Evolutionary conservation across 306 rosid genomes (phyloP).

Genomic region (Gleditsia sinensis): DNA sequence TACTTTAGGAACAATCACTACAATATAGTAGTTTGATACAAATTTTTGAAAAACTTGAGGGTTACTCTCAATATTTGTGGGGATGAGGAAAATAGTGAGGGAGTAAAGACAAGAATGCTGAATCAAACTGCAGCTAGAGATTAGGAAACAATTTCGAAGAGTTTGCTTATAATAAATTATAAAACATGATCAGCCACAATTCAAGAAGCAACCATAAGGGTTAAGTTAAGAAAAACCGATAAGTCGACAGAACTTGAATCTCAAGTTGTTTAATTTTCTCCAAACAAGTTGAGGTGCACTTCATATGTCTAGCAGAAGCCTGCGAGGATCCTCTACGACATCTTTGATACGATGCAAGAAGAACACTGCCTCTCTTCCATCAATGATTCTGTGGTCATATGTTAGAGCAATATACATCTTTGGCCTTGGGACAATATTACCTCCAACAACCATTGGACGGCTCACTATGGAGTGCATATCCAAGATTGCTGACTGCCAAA

Average conservation of each 20-base stretch:
- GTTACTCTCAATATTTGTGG: background rate
- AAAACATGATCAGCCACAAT: conserved; percentile 40
- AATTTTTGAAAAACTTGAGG: background rate
- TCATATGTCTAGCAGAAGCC: conserved; percentile 79
- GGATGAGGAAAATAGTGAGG: background rate
- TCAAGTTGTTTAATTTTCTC: conserved; percentile 32
- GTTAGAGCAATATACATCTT: conserved; percentile 82
- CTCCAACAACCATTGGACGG: conserved; percentile 76
- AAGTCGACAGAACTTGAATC: conserved; percentile 38
- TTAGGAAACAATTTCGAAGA: background rate
- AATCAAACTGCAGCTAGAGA: background rate
- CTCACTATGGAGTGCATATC: conserved; percentile 87
- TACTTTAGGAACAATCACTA: background rate
- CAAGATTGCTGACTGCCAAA: conserved; percentile 79
- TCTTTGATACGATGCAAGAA: conserved; percentile 83
- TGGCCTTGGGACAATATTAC: conserved; percentile 69
- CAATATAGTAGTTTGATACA: background rate
- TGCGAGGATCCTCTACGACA: conserved; percentile 73
- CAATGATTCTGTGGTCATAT: conserved; percentile 83
- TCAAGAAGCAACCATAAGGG: conserved; percentile 34
- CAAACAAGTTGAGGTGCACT: conserved; percentile 5
- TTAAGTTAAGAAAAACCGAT: conserved; percentile 3
- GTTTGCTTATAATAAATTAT: conserved; percentile 22
- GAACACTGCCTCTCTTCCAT: conserved; percentile 93
- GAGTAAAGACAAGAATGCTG: background rate